Conservation (phyloP, 257 asterid genomes). For the Jasminum sambac region DNA sequence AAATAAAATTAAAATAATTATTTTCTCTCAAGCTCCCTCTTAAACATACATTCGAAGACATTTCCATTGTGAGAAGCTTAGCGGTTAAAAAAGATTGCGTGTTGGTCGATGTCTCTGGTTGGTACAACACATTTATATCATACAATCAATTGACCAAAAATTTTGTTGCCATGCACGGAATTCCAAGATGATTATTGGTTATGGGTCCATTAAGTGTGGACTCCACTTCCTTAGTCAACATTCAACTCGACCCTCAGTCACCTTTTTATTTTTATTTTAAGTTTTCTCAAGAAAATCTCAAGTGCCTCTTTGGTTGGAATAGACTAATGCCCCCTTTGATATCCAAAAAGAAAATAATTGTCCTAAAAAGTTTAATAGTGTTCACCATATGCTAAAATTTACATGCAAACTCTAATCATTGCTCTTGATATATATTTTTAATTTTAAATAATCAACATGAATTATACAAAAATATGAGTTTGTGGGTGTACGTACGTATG, state of each 20-base stretch:
- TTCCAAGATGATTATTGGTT: constrained; percentile 47
- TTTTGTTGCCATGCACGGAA: constrained; percentile 43
- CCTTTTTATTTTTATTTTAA: not conserved
- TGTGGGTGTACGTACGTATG: not conserved
- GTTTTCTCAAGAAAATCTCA: not conserved
- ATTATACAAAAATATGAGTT: not conserved
- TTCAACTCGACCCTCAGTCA: constrained; percentile 4
- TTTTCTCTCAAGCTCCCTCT: no score
- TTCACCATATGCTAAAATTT: not conserved
- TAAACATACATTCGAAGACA: no score
- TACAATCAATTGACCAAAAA: not conserved
- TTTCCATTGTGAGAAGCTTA: no score
- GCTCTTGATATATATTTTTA: constrained; percentile 1
- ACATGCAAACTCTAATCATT: not conserved
- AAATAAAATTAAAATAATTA: no score
- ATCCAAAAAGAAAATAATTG: not conserved
- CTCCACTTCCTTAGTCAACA: constrained; percentile 25
- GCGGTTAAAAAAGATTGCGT: constrained; percentile 1
- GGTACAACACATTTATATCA: constrained; percentile 29
- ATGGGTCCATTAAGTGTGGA: constrained; percentile 30
- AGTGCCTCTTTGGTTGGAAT: not conserved
- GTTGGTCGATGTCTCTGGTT: constrained; percentile 37
- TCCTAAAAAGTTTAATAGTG: not conserved
- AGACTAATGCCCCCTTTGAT: constrained; percentile 2
- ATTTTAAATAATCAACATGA: no score